These are phyloP conservation scores for Astrothelium macrocarpum DNA, from an alignment of 495 filamentous ascomycete genomes.

Conservation along the genomic window DNA sequence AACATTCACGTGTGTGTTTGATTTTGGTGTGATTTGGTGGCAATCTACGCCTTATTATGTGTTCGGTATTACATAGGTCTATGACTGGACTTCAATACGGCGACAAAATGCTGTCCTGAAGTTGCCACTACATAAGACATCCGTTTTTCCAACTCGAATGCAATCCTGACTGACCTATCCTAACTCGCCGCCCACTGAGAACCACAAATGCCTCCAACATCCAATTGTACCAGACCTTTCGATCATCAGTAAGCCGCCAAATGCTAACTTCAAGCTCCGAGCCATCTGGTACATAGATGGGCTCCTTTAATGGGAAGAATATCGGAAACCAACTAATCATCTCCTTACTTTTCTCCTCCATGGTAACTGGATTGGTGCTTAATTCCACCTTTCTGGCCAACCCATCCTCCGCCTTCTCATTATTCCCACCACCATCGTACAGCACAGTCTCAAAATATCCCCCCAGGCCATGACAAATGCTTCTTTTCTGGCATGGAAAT, in stretches of 20 bases:
- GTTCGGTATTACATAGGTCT: too few relatives aligned
- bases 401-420: constrained; percentile 19
- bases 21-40: too few relatives aligned
- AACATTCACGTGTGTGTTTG: too few relatives aligned
- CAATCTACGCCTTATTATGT: too few relatives aligned
- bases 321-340: constrained; percentile 99
- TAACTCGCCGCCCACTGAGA: constrained; percentile 47
- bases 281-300: constrained; percentile 76
- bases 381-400: constrained; percentile 56
- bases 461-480: constrained; percentile 81
- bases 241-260: constrained; percentile 88
- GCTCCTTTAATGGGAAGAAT: constrained; percentile 91
- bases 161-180: constrained; percentile 71
- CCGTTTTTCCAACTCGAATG: constrained; percentile 85
- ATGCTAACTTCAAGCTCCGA: constrained; percentile 82
- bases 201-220: constrained; percentile 70
- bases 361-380: constrained; percentile 85
- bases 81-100: too few relatives aligned
- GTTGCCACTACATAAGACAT: constrained; percentile 64
- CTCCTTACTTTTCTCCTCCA: constrained; percentile 81
- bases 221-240: constrained; percentile 99
- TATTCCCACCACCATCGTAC: constrained; percentile 41
- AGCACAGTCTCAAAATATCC: constrained; percentile 95
- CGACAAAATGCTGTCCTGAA: too few relatives aligned
- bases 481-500: constrained; percentile 62